Conservation (phyloP, 768 basidiomycete species). For the Suillus discolor region DNA sequence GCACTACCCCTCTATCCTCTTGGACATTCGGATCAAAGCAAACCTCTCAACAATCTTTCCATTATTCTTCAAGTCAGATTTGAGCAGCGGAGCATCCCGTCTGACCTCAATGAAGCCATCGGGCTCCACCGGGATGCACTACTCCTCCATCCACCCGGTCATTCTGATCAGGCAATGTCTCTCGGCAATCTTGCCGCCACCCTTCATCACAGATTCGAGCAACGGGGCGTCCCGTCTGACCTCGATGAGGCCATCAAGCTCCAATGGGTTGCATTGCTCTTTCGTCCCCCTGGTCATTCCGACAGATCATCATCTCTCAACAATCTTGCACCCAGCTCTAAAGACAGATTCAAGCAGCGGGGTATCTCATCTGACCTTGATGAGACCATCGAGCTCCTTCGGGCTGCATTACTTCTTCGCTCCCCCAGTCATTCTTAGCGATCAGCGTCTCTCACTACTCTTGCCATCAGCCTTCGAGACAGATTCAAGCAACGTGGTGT, state of each 20-base stretch:
- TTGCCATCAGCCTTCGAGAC: constrained; percentile 22
- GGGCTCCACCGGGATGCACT: constrained; percentile 2
- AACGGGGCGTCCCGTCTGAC: constrained; percentile 10
- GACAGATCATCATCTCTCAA: background rate
- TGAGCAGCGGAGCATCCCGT: no score
- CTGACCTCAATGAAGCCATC: no score
- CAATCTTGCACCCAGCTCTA: constrained; percentile 7
- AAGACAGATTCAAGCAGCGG: background rate
- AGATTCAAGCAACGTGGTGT: constrained; percentile 14
- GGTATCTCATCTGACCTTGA: constrained; percentile 2
- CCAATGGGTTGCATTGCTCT: no score
- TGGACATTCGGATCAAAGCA: no score
- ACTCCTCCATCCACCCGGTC: constrained; percentile 1
- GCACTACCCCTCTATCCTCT: no score
- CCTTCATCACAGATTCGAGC: background rate
- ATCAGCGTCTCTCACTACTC: constrained; percentile 17
- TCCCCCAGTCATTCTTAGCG: constrained; percentile 16
- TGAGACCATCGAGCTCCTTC: constrained; percentile 17
- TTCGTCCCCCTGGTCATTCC: no score
- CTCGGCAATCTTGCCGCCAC: no score
- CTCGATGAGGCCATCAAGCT: constrained; percentile 12
- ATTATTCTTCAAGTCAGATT: no score
- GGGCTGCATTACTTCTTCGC: constrained; percentile 24
- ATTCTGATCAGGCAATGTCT: background rate
- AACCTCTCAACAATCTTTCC: no score